Conservation (phyloP, 2,329 filamentous ascomycete genomes). For the Alternaria conjuncta region DNA sequence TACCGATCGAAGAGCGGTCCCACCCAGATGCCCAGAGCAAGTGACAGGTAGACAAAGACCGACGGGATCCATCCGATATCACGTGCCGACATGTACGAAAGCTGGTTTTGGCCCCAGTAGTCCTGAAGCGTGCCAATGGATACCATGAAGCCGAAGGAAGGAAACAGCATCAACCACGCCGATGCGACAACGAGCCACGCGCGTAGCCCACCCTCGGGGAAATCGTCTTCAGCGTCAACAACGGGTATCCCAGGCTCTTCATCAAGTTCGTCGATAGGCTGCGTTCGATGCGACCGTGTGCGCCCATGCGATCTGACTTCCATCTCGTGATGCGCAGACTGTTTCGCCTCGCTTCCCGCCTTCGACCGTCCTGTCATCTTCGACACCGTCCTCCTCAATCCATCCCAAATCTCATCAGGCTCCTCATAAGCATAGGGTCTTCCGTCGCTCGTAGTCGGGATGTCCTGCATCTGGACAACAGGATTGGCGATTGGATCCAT, state of each 20-base stretch:
- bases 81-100: constrained; percentile 65
- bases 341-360: constrained; percentile 19
- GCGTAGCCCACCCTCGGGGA: constrained; percentile 48
- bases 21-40: constrained; percentile 83
- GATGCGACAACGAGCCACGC: constrained; percentile 51
- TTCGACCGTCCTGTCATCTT: constrained; percentile 29
- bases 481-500: constrained; percentile 42
- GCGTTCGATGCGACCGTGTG: constrained; percentile 13
- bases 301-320: constrained; percentile 9
- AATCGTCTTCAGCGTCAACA: constrained; percentile 36
- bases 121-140: constrained; percentile 76
- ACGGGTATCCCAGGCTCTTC: constrained; percentile 20
- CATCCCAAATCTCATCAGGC: constrained; percentile 28
- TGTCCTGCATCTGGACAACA: constrained; percentile 30
- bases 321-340: constrained; percentile 14
- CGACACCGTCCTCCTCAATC: constrained; percentile 25
- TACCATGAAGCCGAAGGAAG: constrained; percentile 50
- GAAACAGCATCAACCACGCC: constrained; percentile 44
- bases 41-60: constrained; percentile 81
- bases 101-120: constrained; percentile 75
- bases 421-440: constrained; percentile 11
- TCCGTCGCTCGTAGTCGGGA: constrained; percentile 15
- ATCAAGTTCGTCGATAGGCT: neutral
- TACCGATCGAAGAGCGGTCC: constrained; percentile 71
- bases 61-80: constrained; percentile 89